Evolutionary conservation across 2,329 filamentous ascomycete species (phyloP), one percentile per base, ranked within the genome.

Genomic region (Chaetomiaceae sp.): DNA sequence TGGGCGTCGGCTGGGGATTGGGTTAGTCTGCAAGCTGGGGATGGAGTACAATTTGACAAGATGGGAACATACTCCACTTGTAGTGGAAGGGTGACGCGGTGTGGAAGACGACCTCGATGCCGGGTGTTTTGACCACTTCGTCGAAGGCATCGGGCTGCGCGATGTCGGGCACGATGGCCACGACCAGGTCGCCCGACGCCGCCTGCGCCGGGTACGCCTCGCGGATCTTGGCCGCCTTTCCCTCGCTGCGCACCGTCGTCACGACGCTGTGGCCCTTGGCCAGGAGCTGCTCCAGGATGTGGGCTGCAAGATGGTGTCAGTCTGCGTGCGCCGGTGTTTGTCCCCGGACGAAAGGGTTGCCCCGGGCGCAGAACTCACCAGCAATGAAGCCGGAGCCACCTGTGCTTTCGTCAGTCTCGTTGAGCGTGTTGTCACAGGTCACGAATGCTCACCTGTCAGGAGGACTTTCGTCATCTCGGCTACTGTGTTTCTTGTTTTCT

Each of bases 131-230:
- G 51, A 75, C 69, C 1, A 76, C 79, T 56, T 81, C 72, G 57
- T 87, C 81, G 61, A 95, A 95, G 47, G 88, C 88, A 45, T 75
- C 74, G 35, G 80, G 74, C 58, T 81, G 65, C 3, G 86, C 85
- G 55, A 95, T 86, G 60, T 95, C 88, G 15, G 83, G 79, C 19
- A 94, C 87, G 56, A 93, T 81, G 45, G 63, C 68, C 11, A 75
- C 67, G 26, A 65, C 58, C 15, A 81, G 72, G 26, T 68, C 66
- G 15, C 55, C 53, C 12, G 70, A 67, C 36, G 60, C 57, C 48
- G 58, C 59, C 49, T 69, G 60, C 17, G 63, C 61, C 2, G 72
- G 66, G 59, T 78, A 69, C 9, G 74, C 71, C 42, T 67, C 64
- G 38, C 70, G 70, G 51, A 81, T 74, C 55, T 68, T 69, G 36